Conservation (phyloP, 2,329 filamentous ascomycete species). For the Sporothrix brasiliensis region DNA sequence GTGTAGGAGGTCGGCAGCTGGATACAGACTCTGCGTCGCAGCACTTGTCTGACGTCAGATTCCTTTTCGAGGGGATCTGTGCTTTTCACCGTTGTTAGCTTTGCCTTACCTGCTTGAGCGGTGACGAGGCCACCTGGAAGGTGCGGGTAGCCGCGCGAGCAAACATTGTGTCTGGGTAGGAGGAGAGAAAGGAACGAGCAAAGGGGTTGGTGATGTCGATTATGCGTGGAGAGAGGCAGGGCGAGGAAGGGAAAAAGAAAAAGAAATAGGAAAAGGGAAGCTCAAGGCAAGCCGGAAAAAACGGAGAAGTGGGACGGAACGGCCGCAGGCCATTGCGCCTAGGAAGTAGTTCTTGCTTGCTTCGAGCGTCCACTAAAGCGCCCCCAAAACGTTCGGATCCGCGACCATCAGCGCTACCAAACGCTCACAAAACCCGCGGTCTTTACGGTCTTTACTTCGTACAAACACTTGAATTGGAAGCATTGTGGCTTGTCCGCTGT, state of each 20-base stretch:
- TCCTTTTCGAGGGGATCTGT: not conserved
- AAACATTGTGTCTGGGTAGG: constrained; percentile 58
- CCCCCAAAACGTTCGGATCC: no score
- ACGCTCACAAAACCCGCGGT: no score
- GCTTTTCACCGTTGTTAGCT: not conserved
- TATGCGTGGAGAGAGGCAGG: not conserved
- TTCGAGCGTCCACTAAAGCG: not conserved
- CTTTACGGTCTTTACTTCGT: no score
- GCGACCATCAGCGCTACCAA: no score
- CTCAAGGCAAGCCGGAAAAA: not conserved
- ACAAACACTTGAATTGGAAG: no score
- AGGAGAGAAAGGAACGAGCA: not conserved
- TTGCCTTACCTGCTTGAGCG: constrained; percentile 63
- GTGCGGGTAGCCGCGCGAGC: constrained; percentile 66
- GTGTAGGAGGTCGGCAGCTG: not conserved
- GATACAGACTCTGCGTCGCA: not conserved
- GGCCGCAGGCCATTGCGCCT: constrained; percentile 13
- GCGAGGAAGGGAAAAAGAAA: constrained; percentile 9
- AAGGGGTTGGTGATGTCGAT: not conserved
- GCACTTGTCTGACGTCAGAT: constrained; percentile 28
- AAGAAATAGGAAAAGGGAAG: no score
- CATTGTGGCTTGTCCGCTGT: no score
- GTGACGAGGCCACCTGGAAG: constrained; percentile 62
- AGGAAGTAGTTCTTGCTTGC: not conserved
- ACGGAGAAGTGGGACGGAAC: constrained; percentile 12